A percentile compares a stretch with the other conserved stretches of the same genome.
These are phyloP conservation scores for Wallemia mellicola DNA, from an alignment of 1,284 basidiomycete species.

Conservation along the genomic window DNA sequence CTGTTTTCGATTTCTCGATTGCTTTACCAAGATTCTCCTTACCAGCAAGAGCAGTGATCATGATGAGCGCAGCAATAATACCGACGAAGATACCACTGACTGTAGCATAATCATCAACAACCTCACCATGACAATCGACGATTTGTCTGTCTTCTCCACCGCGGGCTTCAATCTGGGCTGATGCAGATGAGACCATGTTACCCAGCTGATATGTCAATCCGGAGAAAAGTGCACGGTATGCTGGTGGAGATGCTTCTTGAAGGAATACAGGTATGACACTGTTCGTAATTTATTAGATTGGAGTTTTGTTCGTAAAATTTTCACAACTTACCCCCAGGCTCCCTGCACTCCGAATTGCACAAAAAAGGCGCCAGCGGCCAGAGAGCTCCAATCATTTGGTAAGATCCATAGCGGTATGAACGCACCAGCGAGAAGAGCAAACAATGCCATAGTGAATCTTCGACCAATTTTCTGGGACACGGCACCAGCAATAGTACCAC, in stretches of 20 bases:
- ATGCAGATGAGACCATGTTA: constrained; percentile 54
- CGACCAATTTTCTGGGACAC: constrained; percentile 60
- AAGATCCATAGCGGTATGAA: constrained; percentile 16
- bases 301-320: constrained; percentile 10
- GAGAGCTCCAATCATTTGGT: constrained; percentile 13
- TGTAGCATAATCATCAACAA: constrained; percentile 8
- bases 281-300: constrained; percentile 7
- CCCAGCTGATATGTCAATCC: constrained; percentile 72
- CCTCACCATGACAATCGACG: not conserved
- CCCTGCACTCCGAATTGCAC: constrained; percentile 61
- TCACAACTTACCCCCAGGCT: constrained; percentile 34
- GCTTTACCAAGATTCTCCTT: constrained; percentile 40
- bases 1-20: constrained; percentile 52
- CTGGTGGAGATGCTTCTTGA: constrained; percentile 55
- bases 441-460: constrained; percentile 51
- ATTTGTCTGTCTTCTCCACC: constrained; percentile 17
- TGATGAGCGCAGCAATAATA: constrained; percentile 15
- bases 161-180: constrained; percentile 70
- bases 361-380: constrained; percentile 23
- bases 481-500: constrained; percentile 47
- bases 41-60: constrained; percentile 6
- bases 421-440: constrained; percentile 21
- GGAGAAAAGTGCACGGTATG: constrained; percentile 74
- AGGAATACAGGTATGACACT: not conserved
- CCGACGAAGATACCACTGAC: constrained; percentile 66